Evolutionary conservation across 148 eudicot genomes (phyloP).

Genomic region (Linanthus parryae): DNA sequence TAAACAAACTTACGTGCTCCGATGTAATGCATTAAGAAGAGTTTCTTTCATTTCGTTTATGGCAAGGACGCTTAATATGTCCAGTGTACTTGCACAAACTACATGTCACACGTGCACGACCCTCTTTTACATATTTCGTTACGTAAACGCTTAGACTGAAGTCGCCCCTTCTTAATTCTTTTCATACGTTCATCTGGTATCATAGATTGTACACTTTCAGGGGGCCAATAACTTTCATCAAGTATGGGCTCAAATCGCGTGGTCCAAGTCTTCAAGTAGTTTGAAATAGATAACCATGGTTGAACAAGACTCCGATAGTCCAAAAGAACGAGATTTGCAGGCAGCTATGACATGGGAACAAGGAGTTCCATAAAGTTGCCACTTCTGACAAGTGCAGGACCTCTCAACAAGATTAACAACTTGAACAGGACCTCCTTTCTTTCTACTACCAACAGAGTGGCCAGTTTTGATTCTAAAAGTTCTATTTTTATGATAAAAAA

Average conservation of each 20-base stretch:
- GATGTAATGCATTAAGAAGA: no score
- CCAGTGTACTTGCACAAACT: not conserved
- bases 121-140: conserved; percentile 11
- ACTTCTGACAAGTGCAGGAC: conserved; percentile 13
- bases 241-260: conserved; percentile 8
- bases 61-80: not conserved
- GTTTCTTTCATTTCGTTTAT: no score
- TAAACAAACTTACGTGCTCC: no score
- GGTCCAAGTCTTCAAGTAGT: not conserved
- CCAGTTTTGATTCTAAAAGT: not conserved
- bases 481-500: not conserved
- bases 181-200: not conserved
- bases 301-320: conserved; percentile 4
- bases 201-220: not conserved
- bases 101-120: not conserved
- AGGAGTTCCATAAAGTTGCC: conserved; percentile 7
- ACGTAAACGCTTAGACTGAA: conserved; percentile 1
- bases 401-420: conserved; percentile 11
- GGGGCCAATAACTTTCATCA: conserved; percentile 8
- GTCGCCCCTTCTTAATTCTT: conserved; percentile 5
- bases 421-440: conserved; percentile 5
- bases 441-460: not conserved
- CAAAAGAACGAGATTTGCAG: conserved; percentile 5
- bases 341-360: conserved; percentile 12
- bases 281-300: conserved; percentile 1